These are phyloP conservation scores for Amylostereum areolatum DNA, from an alignment of 1,284 basidiomycete species.

Conservation along the genomic window DNA sequence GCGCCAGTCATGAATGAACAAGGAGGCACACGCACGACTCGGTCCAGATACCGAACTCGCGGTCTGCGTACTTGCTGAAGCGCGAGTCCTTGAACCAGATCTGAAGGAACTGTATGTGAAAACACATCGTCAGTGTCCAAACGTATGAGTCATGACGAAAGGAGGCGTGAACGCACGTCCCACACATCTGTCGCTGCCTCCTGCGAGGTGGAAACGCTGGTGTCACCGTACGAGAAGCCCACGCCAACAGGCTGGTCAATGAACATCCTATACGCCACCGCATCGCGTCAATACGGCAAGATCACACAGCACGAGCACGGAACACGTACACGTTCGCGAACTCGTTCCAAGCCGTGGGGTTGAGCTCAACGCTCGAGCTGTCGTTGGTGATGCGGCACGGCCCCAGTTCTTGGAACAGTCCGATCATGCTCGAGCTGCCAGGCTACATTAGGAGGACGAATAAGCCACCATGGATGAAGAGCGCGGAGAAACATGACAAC, in stretches of 20 bases:
- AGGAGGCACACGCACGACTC: conserved; percentile 41
- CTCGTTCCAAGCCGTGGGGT: conserved; percentile 63
- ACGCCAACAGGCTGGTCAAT: conserved; percentile 61
- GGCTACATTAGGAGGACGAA: conserved; percentile 29
- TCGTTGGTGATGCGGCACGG: conserved; percentile 61
- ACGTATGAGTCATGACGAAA: background rate
- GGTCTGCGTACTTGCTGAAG: conserved; percentile 45
- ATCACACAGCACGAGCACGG: conserved; percentile 49
- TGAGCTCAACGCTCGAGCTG: conserved; percentile 41
- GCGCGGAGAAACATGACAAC: conserved; percentile 12
- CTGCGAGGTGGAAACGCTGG: conserved; percentile 43
- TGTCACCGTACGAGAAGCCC: conserved; percentile 53
- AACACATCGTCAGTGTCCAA: background rate
- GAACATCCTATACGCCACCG: conserved; percentile 29
- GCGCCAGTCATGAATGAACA: conserved; percentile 7
- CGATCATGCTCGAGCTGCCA: conserved; percentile 63
- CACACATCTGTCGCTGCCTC: conserved; percentile 54
- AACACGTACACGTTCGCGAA: conserved; percentile 43
- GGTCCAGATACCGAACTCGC: conserved; percentile 56
- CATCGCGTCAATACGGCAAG: conserved; percentile 25
- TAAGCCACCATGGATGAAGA: too few species aligned
- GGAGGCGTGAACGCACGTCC: conserved; percentile 23
- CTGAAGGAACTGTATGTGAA: conserved; percentile 43
- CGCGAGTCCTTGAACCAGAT: conserved; percentile 55
- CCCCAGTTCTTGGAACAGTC: conserved; percentile 59